phyloP scores from a whole-genome alignment of 108 stramenopile genomes.

The Nannochloropsis gaditana region DNA sequence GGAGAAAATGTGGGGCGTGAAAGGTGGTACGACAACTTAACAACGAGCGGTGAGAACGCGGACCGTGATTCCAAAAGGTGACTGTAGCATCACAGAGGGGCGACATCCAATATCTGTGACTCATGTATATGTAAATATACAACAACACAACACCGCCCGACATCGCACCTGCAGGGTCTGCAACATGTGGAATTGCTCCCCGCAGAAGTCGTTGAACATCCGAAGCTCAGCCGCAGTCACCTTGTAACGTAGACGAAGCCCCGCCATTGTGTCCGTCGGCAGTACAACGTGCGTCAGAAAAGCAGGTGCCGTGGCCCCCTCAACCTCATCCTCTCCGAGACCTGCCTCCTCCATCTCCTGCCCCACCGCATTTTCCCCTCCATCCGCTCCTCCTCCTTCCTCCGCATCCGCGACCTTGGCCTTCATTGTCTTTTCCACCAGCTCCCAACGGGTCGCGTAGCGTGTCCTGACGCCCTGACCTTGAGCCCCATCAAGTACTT shows the following conservation, averaged over 20 bases:
- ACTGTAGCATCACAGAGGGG: too few relatives aligned
- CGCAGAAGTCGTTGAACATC: neutral
- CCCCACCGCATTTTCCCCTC: neutral
- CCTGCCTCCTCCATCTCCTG: neutral
- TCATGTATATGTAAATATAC: neutral
- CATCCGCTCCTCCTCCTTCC: neutral
- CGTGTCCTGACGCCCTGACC: neutral
- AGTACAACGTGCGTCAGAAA: conserved; percentile 17
- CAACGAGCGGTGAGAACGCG: too few relatives aligned
- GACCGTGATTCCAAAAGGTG: too few relatives aligned
- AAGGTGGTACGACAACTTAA: too few relatives aligned
- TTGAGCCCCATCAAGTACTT: neutral
- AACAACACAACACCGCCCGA: neutral
- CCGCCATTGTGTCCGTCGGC: neutral
- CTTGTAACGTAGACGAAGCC: conserved; percentile 17
- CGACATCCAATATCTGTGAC: neutral
- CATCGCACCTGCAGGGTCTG: conserved; percentile 15
- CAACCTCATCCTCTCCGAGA: neutral
- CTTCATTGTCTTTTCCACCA: neutral
- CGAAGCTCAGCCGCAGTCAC: neutral
- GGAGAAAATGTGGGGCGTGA: neutral
- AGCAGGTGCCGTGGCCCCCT: neutral
- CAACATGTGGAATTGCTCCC: neutral
- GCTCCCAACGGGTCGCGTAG: neutral
- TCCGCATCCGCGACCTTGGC: neutral